These are phyloP conservation scores for Cryphonectria parasitica DNA, from an alignment of 2,329 filamentous ascomycete species.

Conservation along the genomic window DNA sequence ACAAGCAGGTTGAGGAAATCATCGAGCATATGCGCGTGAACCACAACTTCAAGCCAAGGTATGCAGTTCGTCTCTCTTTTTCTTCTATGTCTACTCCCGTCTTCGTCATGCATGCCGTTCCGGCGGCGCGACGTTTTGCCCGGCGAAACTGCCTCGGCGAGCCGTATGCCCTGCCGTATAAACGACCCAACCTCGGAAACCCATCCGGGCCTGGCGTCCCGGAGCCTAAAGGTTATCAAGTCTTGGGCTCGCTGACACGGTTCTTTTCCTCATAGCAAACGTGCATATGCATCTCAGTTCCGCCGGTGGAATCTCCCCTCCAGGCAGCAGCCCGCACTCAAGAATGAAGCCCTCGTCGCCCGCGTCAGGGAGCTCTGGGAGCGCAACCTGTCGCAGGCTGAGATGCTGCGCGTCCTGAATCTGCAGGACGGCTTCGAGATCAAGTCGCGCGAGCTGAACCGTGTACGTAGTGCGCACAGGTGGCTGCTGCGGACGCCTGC, in stretches of 20 bases:
- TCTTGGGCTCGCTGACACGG: background rate
- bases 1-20: constrained; percentile 73
- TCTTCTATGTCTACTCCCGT: background rate
- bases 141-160: constrained; percentile 19
- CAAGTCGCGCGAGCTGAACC: constrained; percentile 71
- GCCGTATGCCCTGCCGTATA: constrained; percentile 25
- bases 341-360: constrained; percentile 67
- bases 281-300: constrained; percentile 76
- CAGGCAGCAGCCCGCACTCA: constrained; percentile 73
- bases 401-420: constrained; percentile 73
- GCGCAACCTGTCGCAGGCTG: constrained; percentile 69
- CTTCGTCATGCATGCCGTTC: background rate
- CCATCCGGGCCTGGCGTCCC: background rate
- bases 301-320: constrained; percentile 78
- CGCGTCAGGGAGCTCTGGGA: constrained; percentile 81
- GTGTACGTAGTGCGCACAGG: constrained; percentile 69
- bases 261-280: constrained; percentile 58
- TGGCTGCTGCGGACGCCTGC: constrained; percentile 68
- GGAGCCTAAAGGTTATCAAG: too few relatives aligned
- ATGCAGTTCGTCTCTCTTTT: constrained; percentile 36
- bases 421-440: constrained; percentile 73
- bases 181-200: background rate
- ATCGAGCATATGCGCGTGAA: constrained; percentile 69
- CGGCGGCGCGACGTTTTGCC: constrained; percentile 3
- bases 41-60: constrained; percentile 74